Conservation (phyloP, 129 eudicot species). For the Glebionis coronaria region DNA sequence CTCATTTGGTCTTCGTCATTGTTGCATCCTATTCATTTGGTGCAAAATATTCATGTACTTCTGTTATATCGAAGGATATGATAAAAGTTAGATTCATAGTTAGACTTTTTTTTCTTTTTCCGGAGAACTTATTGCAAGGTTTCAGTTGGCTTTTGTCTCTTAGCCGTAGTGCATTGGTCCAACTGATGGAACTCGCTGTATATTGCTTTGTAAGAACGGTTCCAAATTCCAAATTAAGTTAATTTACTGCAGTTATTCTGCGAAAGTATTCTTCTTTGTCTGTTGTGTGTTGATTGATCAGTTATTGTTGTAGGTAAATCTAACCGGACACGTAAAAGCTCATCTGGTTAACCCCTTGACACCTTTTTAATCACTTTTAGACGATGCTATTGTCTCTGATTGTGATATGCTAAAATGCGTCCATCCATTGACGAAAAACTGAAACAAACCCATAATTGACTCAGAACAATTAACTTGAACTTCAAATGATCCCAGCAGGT, state of each 20-base stretch:
- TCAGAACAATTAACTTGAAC: background rate
- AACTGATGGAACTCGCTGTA: slow-evolving; percentile 22
- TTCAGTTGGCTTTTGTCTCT: slow-evolving; percentile 16
- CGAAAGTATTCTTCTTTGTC: background rate
- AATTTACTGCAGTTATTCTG: slow-evolving; percentile 20
- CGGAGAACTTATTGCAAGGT: slow-evolving; percentile 22
- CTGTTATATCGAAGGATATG: slow-evolving; percentile 14
- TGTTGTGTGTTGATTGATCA: background rate
- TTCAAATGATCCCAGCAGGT: background rate
- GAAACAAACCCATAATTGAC: background rate
- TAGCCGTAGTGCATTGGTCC: slow-evolving; percentile 19
- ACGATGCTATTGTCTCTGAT: too few relatives aligned
- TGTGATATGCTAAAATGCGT: background rate
- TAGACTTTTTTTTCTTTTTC: background rate
- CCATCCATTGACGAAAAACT: background rate
- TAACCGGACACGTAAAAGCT: too few relatives aligned
- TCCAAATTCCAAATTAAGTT: slow-evolving; percentile 22
- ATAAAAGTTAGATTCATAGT: slow-evolving; percentile 5
- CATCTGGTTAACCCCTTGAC: too few relatives aligned
- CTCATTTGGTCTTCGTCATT: slow-evolving; percentile 2
- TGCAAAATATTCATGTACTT: slow-evolving; percentile 16
- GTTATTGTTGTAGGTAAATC: background rate
- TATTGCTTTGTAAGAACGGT: slow-evolving; percentile 23
- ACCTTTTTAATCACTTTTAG: too few relatives aligned
- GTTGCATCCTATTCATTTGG: slow-evolving; percentile 4